phyloP scores from a whole-genome alignment of 441 rosid species.

The Geranium incanum region DNA sequence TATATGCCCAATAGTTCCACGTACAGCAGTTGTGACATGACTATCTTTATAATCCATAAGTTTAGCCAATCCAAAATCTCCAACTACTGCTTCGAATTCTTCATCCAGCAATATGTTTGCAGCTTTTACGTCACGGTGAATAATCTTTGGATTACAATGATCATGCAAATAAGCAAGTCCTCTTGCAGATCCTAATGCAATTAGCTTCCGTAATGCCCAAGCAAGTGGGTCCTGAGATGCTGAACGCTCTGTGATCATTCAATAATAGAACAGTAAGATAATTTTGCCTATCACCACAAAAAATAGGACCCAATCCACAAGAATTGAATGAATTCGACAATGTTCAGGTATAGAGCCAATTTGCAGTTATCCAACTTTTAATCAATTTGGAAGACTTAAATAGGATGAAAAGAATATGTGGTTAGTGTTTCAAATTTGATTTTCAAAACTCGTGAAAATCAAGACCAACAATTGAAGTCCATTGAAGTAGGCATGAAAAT shows the following conservation, averaged over 20 bases:
- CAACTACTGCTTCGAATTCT: slow-evolving; percentile 13
- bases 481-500: slow-evolving; percentile 4
- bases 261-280: neutral
- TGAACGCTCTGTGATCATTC: slow-evolving; percentile 3
- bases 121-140: slow-evolving; percentile 15
- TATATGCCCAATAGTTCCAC: slow-evolving; percentile 15
- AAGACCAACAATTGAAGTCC: neutral
- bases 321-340: no score
- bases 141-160: slow-evolving; percentile 12
- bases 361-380: neutral
- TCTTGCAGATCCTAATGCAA: slow-evolving; percentile 18
- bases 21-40: slow-evolving; percentile 14
- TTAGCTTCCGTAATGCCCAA: slow-evolving; percentile 12
- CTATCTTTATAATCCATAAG: slow-evolving; percentile 14
- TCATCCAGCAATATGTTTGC: slow-evolving; percentile 16
- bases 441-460: neutral
- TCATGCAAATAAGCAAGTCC: slow-evolving; percentile 15
- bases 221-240: slow-evolving; percentile 10
- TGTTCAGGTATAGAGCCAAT: neutral
- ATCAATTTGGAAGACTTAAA: neutral
- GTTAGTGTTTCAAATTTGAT: neutral
- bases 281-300: neutral
- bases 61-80: slow-evolving; percentile 16
- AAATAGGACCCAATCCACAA: no score
- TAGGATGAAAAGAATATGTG: neutral